These are phyloP conservation scores for Astrothelium macrocarpum DNA, from an alignment of 495 filamentous ascomycete species.

Conservation along the genomic window DNA sequence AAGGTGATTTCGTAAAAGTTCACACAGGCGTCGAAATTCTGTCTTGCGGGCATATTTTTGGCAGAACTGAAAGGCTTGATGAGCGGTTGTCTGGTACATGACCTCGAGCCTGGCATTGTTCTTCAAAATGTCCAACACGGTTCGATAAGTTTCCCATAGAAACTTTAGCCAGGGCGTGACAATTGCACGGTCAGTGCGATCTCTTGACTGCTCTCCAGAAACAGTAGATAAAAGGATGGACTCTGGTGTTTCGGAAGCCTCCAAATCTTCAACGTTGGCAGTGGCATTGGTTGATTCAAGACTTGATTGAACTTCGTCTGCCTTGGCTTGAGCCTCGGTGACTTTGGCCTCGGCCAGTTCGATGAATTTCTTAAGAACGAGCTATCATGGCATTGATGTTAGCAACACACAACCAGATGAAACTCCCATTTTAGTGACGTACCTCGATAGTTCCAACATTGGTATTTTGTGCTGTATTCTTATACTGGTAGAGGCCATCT, in stretches of 20 bases:
- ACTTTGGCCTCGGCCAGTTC: constrained; percentile 94
- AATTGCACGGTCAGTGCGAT: constrained; percentile 93
- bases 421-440: constrained; percentile 15
- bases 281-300: constrained; percentile 63
- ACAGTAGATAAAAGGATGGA: constrained; percentile 96
- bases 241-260: constrained; percentile 94
- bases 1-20: constrained; percentile 95
- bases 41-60: constrained; percentile 97
- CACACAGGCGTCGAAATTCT: constrained; percentile 95
- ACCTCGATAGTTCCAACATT: constrained; percentile 97
- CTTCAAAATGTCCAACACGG: constrained; percentile 93
- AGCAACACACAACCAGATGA: not conserved
- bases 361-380: constrained; percentile 95
- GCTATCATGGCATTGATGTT: constrained; percentile 30
- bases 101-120: constrained; percentile 97
- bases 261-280: constrained; percentile 81
- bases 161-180: constrained; percentile 99
- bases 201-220: constrained; percentile 91
- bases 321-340: constrained; percentile 89
- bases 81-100: constrained; percentile 95
- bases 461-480: constrained; percentile 98
- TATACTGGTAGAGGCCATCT: constrained; percentile 98
- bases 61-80: constrained; percentile 98
- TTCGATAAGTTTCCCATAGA: constrained; percentile 99
- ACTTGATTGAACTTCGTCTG: constrained; percentile 83